phyloP scores from a whole-genome alignment of 2,329 filamentous ascomycete genomes.

The Ophiosphaerella narmari region DNA sequence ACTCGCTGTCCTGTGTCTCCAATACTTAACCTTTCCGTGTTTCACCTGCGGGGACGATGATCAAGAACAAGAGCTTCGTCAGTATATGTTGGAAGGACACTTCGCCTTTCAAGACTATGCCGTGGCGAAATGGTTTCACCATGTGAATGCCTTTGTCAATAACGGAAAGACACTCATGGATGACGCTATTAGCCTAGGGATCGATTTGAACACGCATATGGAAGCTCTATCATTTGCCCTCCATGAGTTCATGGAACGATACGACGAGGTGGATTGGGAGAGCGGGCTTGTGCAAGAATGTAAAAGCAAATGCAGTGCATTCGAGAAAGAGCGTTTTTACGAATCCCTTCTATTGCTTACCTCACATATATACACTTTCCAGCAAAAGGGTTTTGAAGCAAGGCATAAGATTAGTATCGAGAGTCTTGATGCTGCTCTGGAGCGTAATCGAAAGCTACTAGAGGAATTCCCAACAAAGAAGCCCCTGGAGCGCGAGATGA shows the following conservation, averaged over 20 bases:
- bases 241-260: slow-evolving; percentile 24
- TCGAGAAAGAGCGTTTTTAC: slow-evolving; percentile 19
- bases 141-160: slow-evolving; percentile 32
- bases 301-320: slow-evolving; percentile 14
- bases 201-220: slow-evolving; percentile 5
- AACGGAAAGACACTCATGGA: slow-evolving; percentile 22
- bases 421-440: slow-evolving; percentile 27
- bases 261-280: slow-evolving; percentile 23
- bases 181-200: background rate
- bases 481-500: slow-evolving; percentile 6
- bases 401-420: slow-evolving; percentile 39
- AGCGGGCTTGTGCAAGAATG: slow-evolving; percentile 16
- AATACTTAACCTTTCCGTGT: slow-evolving; percentile 30
- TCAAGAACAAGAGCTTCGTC: slow-evolving; percentile 13
- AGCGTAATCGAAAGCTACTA: slow-evolving; percentile 35
- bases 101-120: slow-evolving; percentile 39
- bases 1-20: slow-evolving; percentile 28
- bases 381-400: slow-evolving; percentile 35
- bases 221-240: slow-evolving; percentile 15
- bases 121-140: slow-evolving; percentile 35
- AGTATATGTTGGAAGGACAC: slow-evolving; percentile 19
- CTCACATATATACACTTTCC: slow-evolving; percentile 37
- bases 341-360: slow-evolving; percentile 29
- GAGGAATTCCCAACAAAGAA: slow-evolving; percentile 25
- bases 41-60: slow-evolving; percentile 19